phyloP scores from a whole-genome alignment of 139 green algal species.

The Pycnococcus provasolii region DNA sequence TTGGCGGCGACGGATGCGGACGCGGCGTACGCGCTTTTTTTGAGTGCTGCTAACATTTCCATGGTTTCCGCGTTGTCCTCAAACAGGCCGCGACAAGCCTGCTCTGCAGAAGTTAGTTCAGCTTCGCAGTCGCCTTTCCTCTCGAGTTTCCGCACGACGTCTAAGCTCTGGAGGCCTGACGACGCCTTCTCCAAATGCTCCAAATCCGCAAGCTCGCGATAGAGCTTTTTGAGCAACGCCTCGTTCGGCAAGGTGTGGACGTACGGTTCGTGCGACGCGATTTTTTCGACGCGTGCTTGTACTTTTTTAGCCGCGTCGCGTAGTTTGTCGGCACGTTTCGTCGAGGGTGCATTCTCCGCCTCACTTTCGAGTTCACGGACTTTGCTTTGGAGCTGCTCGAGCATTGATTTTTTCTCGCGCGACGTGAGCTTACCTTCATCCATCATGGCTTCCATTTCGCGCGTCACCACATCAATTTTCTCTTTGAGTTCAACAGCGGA shows the following conservation, averaged over 20 bases:
- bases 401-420: constrained; percentile 7
- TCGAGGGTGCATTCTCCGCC: background rate
- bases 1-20: background rate
- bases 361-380: background rate
- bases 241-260: constrained; percentile 17
- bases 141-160: background rate
- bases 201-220: background rate
- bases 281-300: background rate
- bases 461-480: constrained; percentile 14
- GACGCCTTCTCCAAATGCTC: constrained; percentile 11
- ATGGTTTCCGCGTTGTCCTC: constrained; percentile 1
- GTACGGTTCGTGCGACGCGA: background rate
- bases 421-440: constrained; percentile 6
- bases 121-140: constrained; percentile 8
- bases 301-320: background rate
- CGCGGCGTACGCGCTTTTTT: background rate
- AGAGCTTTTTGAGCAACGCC: background rate
- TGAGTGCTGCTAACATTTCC: background rate
- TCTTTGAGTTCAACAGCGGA: constrained; percentile 2
- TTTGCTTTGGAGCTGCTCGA: constrained; percentile 20
- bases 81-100: constrained; percentile 7
- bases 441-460: constrained; percentile 11
- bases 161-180: background rate
- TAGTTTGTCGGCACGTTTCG: constrained; percentile 12
- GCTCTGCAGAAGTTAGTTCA: constrained; percentile 1